phyloP scores from a whole-genome alignment of 371 early-diverging fungal genomes.

The Conidiobolus coronatus region DNA sequence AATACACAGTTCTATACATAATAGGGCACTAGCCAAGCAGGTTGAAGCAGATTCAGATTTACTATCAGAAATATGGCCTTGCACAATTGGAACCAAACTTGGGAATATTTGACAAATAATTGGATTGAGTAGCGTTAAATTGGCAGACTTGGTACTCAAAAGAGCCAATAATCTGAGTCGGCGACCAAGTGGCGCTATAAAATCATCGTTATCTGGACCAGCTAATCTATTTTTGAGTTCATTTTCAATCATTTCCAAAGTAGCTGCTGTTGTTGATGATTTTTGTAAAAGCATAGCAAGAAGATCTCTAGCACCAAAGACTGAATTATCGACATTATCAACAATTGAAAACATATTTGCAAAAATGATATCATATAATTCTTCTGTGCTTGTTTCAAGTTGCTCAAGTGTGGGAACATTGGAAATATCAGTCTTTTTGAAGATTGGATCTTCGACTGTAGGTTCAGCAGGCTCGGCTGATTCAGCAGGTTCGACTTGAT shows the following conservation, averaged over 20 bases:
- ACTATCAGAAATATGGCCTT: conserved; percentile 1
- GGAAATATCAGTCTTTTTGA: background rate
- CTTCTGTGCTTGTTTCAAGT: background rate
- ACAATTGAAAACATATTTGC: conserved; percentile 20
- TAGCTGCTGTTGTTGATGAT: conserved; percentile 16
- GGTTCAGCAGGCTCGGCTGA: conserved; percentile 2
- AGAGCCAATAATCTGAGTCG: conserved; percentile 20
- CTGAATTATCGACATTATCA: conserved; percentile 33
- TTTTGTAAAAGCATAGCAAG: conserved; percentile 20
- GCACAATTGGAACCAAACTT: conserved; percentile 9
- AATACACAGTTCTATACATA: conserved; percentile 9
- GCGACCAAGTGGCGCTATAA: conserved; percentile 10
- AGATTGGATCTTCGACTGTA: conserved; percentile 7
- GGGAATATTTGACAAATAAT: background rate
- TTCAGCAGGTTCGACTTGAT: conserved; percentile 6
- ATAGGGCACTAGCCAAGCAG: conserved; percentile 37
- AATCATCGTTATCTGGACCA: conserved; percentile 4
- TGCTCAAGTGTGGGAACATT: background rate
- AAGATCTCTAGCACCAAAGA: conserved; percentile 46
- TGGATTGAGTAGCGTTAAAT: no score
- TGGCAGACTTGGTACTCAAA: no score
- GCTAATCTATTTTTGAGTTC: conserved; percentile 6
- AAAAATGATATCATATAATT: background rate
- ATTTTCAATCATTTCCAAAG: conserved; percentile 9
- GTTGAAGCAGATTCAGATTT: conserved; percentile 27